Evolutionary conservation across 441 rosid species (phyloP).

Genomic region (Bruguiera hainesii): DNA sequence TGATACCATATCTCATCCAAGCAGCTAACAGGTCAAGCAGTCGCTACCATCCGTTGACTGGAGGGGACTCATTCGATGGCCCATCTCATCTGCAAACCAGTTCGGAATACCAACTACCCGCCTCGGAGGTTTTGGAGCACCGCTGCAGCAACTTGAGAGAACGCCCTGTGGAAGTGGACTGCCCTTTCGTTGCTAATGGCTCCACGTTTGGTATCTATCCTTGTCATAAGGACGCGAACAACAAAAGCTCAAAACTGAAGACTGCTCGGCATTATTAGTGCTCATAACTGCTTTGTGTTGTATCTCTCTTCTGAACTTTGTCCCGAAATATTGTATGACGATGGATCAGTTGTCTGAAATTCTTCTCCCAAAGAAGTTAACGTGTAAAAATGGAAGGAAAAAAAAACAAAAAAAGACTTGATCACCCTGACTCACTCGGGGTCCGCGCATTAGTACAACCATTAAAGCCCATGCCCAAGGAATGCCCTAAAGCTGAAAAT

Average conservation of each 20-base stretch:
- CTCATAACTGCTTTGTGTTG: no score
- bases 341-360: no score
- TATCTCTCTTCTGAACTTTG: no score
- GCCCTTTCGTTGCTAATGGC: background rate
- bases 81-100: constrained; percentile 39
- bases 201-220: constrained; percentile 10
- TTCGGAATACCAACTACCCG: constrained; percentile 30
- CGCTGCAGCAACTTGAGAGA: constrained; percentile 7
- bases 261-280: no score
- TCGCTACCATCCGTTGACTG: constrained; percentile 42
- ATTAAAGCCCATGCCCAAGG: no score
- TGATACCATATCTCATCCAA: constrained; percentile 43
- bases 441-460: no score
- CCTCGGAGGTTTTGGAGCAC: constrained; percentile 19
- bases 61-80: constrained; percentile 28
- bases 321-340: no score
- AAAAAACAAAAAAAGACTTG: no score
- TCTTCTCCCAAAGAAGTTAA: no score
- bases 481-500: no score
- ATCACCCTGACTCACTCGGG: no score
- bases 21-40: constrained; percentile 42
- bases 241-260: background rate
- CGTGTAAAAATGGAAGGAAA: no score
- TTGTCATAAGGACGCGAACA: constrained; percentile 1
- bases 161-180: constrained; percentile 7